A percentile compares a stretch with the other conserved stretches of the same genome.
Conservation (phyloP, 208 protist genomes). For the Acanthamoeba castellanii region DNA sequence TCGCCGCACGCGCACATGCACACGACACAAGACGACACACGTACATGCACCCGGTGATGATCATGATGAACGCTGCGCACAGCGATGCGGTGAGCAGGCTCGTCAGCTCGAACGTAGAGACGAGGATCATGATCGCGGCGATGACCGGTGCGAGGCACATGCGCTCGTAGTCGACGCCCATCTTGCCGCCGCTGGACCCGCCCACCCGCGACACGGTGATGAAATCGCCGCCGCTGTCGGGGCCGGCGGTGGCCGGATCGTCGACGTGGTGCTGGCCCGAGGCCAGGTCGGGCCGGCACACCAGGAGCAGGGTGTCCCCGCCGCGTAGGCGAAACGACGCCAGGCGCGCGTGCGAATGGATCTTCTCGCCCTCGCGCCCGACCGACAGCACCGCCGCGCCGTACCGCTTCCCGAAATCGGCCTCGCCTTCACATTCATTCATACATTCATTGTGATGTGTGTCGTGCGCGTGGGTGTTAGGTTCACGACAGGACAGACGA, state of each 20-base stretch:
- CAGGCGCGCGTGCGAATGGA: neutral
- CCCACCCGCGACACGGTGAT: slow-evolving; percentile 15
- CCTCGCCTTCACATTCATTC: neutral
- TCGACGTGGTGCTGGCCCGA: neutral
- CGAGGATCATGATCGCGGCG: slow-evolving; percentile 8
- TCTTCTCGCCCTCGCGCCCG: neutral
- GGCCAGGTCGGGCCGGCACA: slow-evolving; percentile 10
- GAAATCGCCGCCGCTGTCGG: neutral
- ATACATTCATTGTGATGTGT: neutral
- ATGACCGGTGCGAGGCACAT: neutral
- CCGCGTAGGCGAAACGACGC: neutral
- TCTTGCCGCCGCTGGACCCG: neutral
- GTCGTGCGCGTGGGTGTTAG: too few relatives aligned
- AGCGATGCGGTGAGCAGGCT: slow-evolving; percentile 64
- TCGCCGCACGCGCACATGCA: neutral
- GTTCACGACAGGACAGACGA: too few relatives aligned
- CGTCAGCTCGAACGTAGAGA: slow-evolving; percentile 24
- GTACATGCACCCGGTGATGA: slow-evolving; percentile 61
- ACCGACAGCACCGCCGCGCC: slow-evolving; percentile 9
- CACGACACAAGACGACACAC: neutral
- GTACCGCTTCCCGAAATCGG: neutral
- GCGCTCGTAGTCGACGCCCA: slow-evolving; percentile 3
- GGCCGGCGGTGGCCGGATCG: neutral
- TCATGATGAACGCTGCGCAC: slow-evolving; percentile 16
- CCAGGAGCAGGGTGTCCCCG: slow-evolving; percentile 39